These are phyloP conservation scores for Cyberlindnera euphorbiiphila DNA, from an alignment of 805 yeast genomes.

Conservation along the genomic window DNA sequence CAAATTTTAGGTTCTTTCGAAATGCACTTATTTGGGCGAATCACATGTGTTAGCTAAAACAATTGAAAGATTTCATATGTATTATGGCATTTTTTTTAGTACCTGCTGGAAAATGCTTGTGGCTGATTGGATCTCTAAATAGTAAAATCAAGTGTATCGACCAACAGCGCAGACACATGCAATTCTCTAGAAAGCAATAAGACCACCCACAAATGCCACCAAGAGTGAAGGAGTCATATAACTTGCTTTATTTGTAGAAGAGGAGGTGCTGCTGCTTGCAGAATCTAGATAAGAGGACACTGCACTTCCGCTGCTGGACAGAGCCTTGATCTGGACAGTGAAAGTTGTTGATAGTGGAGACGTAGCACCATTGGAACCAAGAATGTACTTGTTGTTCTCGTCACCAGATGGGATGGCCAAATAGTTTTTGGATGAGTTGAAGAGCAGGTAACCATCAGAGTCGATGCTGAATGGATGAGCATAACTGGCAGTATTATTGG, in stretches of 20 bases:
- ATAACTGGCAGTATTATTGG: constrained; percentile 1
- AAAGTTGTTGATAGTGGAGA: constrained; percentile 1
- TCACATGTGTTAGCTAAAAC: too few relatives aligned
- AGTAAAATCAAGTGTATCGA: too few relatives aligned
- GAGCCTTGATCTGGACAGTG: constrained; percentile 7
- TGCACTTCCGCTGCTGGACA: constrained; percentile 1
- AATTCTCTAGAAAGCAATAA: too few relatives aligned
- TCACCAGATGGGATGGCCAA: constrained; percentile 13
- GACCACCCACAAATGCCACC: too few relatives aligned
- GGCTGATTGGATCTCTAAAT: too few relatives aligned
- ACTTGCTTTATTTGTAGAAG: background rate
- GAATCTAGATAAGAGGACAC: background rate
- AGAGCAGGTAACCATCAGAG: constrained; percentile 11
- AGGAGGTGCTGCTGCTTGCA: background rate
- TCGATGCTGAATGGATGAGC: constrained; percentile 13
- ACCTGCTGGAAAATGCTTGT: too few relatives aligned
- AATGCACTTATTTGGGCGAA: too few relatives aligned
- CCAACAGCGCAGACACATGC: too few relatives aligned
- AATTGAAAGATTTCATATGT: too few relatives aligned
- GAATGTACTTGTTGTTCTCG: constrained; percentile 10
- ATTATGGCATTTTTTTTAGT: too few relatives aligned
- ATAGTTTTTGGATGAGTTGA: constrained; percentile 9
- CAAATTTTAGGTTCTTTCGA: too few relatives aligned
- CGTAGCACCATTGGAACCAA: constrained; percentile 14
- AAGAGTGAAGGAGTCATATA: background rate